A percentile compares a stretch with the other conserved stretches of the same genome.
phyloP scores from a whole-genome alignment of 2,329 filamentous ascomycete species.

The Scortechinia acanthostroma region DNA sequence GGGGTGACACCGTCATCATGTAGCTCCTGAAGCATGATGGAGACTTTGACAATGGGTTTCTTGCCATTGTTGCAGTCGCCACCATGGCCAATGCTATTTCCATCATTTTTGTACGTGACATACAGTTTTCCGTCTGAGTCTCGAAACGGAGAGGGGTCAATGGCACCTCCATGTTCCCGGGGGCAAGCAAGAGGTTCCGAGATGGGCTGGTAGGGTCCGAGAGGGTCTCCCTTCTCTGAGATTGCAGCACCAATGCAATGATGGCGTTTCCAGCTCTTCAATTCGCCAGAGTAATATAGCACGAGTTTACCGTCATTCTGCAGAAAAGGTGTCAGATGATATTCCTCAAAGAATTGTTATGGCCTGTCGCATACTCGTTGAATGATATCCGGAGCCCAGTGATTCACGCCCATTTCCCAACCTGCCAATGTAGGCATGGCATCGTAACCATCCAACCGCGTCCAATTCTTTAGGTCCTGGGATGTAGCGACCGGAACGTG shows the following conservation, averaged over 20 bases:
- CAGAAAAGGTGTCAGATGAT: too few relatives aligned
- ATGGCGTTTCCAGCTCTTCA: background rate
- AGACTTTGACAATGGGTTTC: background rate
- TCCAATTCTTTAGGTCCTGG: background rate
- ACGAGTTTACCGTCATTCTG: background rate
- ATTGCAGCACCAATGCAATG: background rate
- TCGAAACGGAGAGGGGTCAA: background rate
- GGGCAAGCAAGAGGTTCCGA: background rate
- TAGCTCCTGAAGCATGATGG: background rate
- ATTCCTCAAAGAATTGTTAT: too few relatives aligned
- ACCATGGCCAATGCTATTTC: background rate
- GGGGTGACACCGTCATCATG: background rate
- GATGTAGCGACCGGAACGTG: background rate
- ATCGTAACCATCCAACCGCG: background rate
- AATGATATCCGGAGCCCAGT: background rate
- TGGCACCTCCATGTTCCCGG: background rate
- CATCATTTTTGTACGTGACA: background rate
- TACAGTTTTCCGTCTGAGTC: background rate
- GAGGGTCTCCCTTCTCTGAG: background rate
- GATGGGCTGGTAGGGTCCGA: background rate
- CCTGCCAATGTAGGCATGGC: background rate
- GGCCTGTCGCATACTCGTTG: background rate
- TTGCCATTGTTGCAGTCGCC: background rate
- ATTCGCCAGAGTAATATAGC: background rate
- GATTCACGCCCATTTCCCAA: background rate